Base-by-base conservation (phyloP, 2,329 filamentous ascomycete species). In the Geosmithia morbida region DNA sequence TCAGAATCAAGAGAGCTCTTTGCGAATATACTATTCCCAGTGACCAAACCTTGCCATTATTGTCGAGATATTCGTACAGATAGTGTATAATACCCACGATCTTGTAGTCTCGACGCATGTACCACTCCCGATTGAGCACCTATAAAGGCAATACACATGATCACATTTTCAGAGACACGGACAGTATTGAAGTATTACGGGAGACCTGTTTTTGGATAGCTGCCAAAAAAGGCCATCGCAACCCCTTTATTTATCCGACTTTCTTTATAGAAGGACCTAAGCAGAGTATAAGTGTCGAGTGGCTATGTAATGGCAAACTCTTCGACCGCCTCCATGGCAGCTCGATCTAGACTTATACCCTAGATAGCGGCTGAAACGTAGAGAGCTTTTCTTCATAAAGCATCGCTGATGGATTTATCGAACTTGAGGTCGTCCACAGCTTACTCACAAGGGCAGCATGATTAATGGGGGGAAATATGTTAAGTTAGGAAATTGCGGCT, bases 371-470 rank as follows among this genome's bases (percentile, higher is more conserved):
- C 40, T 6, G 48, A 49, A 2, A 51, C 40, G 18, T 51, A 51
- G 6, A 49, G 45, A 7, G 39, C 49, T 20, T 51, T 51, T 46
- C 49, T 49, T 43, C 48, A 51, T 26, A 33, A 46, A 13, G 41
- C 41, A 19, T 39, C 46, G 7, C 19, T 26, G 14, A 16, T 17
- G 2, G 50, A 48, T 6, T 49, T 13, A 7, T 44, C 19, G 2
- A 48, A 13, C 5, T 30, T 33, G 11, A 43, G 20, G 16, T 26
- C 41, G 2, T 43, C 39, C 3, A 44, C 33, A 7, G 50, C 26
- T 53, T 50, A 3, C 43, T 48, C 48, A 57, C 56, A 3, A 63
- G 53, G 2, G 57, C 54, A 37, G 62, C 58, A 43, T 63, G 61
- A 3, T 60, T 60, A 19, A 63, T 1, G 61, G 60, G 6, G 56